Conservation (phyloP, 129 eudicot genomes). For the Heracleum sosnowskyi region DNA sequence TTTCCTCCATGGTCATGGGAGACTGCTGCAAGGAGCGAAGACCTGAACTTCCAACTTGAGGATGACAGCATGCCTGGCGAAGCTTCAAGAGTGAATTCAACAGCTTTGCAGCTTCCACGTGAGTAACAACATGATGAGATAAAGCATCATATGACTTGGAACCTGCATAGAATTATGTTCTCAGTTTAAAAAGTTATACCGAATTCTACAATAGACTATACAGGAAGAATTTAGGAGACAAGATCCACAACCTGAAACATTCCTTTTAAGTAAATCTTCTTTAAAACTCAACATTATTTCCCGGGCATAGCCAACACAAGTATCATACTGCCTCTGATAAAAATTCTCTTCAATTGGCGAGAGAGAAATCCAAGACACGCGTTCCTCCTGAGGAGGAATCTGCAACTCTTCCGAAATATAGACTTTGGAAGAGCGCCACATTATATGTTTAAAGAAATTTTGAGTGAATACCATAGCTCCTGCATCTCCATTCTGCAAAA, state of each 20-base stretch:
- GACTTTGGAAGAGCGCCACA: conserved; percentile 91
- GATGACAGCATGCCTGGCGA: conserved; percentile 98
- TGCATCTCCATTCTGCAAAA: conserved; percentile 59
- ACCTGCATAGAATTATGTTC: conserved; percentile 24
- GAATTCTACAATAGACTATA: not conserved
- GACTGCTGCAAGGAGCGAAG: conserved; percentile 78
- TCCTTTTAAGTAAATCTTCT: conserved; percentile 29
- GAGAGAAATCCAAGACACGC: conserved; percentile 74
- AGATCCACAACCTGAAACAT: conserved; percentile 44
- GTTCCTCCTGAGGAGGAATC: conserved; percentile 93
- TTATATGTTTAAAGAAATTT: conserved; percentile 53
- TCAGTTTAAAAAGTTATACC: not conserved
- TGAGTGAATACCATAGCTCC: conserved; percentile 71
- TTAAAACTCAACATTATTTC: conserved; percentile 64
- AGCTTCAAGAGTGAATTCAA: conserved; percentile 90
- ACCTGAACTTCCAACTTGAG: conserved; percentile 98
- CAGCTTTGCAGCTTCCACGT: conserved; percentile 80
- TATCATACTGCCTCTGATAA: conserved; percentile 91
- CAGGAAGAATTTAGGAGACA: not conserved
- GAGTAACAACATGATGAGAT: conserved; percentile 57
- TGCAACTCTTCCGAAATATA: conserved; percentile 77
- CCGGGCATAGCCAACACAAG: conserved; percentile 70
- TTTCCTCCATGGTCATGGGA: conserved; percentile 99
- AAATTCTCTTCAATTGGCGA: conserved; percentile 83
- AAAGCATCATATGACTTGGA: conserved; percentile 28